These are phyloP conservation scores for Russula lepida DNA, from an alignment of 768 basidiomycete genomes.

Conservation along the genomic window DNA sequence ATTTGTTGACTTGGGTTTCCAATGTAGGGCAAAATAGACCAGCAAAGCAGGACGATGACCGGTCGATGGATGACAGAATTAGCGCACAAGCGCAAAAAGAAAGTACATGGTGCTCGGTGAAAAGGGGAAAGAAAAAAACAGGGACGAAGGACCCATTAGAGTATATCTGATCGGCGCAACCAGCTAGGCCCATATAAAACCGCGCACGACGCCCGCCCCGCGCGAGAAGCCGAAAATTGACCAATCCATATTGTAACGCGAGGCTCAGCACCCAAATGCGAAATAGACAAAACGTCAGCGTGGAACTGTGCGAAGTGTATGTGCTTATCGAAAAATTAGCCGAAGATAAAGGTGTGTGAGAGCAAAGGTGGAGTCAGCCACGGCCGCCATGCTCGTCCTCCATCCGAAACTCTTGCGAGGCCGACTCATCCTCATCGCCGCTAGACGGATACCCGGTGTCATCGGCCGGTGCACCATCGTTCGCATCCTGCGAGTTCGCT, in stretches of 20 bases:
- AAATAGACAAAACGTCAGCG: conserved; percentile 20
- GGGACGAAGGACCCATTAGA: conserved; percentile 16
- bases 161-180: conserved; percentile 21
- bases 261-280: conserved; percentile 25
- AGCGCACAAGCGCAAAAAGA: conserved; percentile 16
- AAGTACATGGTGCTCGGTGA: conserved; percentile 14
- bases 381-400: conserved; percentile 16
- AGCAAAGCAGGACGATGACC: not conserved
- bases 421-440: conserved; percentile 22
- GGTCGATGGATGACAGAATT: conserved; percentile 7
- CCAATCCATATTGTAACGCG: conserved; percentile 22
- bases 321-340: conserved; percentile 7
- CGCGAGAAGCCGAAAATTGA: conserved; percentile 15
- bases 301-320: conserved; percentile 13
- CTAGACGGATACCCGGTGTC: conserved; percentile 15
- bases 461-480: conserved; percentile 11
- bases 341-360: not conserved
- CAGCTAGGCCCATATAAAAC: conserved; percentile 17
- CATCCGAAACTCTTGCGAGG: conserved; percentile 22
- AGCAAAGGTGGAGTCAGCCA: conserved; percentile 8
- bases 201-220: conserved; percentile 6
- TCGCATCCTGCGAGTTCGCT: conserved; percentile 3
- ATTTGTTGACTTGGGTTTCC: not conserved
- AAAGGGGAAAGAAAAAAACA: not conserved
- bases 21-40: conserved; percentile 1